phyloP scores from a whole-genome alignment of 2,329 filamentous ascomycete genomes.

The Alternaria burnsii region DNA sequence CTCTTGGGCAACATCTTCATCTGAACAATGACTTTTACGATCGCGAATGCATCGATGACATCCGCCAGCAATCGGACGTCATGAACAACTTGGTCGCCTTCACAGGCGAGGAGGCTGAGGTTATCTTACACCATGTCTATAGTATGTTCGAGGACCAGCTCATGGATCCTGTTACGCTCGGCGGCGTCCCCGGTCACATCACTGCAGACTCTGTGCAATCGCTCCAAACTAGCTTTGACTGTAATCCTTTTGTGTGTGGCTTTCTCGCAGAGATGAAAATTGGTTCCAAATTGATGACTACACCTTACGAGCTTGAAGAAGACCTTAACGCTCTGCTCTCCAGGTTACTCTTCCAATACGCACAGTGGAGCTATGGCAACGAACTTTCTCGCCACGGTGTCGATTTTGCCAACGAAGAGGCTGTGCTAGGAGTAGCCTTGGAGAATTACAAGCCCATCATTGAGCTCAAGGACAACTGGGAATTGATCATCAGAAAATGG shows the following conservation, averaged over 20 bases:
- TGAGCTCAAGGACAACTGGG: constrained; percentile 13
- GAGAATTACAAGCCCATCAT: constrained; percentile 3
- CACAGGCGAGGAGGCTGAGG: constrained; percentile 12
- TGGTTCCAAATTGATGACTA: constrained; percentile 7
- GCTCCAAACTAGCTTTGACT: not conserved
- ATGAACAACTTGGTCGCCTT: constrained; percentile 20
- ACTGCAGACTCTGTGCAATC: not conserved
- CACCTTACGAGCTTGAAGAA: constrained; percentile 14
- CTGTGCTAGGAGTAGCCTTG: not conserved
- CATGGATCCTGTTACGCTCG: constrained; percentile 13
- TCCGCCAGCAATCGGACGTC: constrained; percentile 15
- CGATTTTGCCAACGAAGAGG: not conserved
- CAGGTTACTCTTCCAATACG: not conserved
- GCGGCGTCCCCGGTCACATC: constrained; percentile 4
- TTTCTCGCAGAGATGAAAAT: constrained; percentile 9
- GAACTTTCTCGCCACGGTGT: not conserved
- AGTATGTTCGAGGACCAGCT: constrained; percentile 15
- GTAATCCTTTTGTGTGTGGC: constrained; percentile 6
- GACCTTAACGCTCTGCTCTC: constrained; percentile 1
- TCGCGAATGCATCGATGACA: constrained; percentile 13
- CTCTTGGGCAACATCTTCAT: not conserved
- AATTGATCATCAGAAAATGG: constrained; percentile 9
- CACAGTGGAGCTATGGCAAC: not conserved
- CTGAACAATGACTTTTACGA: constrained; percentile 6
- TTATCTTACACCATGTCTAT: constrained; percentile 10